These are phyloP conservation scores for Boletus reticulatus DNA, from an alignment of 768 basidiomycete species.

Conservation along the genomic window DNA sequence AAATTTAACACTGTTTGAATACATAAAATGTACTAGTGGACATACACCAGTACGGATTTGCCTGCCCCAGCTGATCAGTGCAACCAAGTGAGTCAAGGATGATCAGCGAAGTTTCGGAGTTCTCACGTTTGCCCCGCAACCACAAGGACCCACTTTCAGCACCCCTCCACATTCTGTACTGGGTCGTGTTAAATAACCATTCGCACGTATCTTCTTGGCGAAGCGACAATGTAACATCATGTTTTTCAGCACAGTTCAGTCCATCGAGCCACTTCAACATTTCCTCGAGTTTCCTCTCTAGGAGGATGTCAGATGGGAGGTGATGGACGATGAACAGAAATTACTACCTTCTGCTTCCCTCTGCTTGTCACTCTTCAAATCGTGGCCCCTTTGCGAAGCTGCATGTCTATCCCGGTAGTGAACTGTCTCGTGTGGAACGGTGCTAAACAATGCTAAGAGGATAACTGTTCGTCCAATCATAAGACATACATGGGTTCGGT, in stretches of 20 bases:
- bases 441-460: neutral
- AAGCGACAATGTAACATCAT: neutral
- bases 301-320: neutral
- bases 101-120: too few species aligned
- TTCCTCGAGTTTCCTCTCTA: neutral
- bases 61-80: slow-evolving; percentile 2
- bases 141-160: neutral
- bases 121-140: slow-evolving; percentile 8
- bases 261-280: slow-evolving; percentile 1
- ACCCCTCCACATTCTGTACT: slow-evolving; percentile 1
- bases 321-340: neutral
- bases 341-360: neutral
- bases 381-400: neutral
- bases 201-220: slow-evolving; percentile 1
- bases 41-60: slow-evolving; percentile 10
- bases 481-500: too few species aligned
- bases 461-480: too few species aligned
- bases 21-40: neutral
- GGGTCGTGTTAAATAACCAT: slow-evolving; percentile 4
- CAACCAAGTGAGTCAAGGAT: neutral
- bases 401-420: neutral
- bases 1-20: neutral
- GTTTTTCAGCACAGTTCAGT: slow-evolving; percentile 3
- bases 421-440: too few species aligned
- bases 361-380: neutral